Conservation (phyloP, 305 asterid species). For the Solanum hybrid region DNA sequence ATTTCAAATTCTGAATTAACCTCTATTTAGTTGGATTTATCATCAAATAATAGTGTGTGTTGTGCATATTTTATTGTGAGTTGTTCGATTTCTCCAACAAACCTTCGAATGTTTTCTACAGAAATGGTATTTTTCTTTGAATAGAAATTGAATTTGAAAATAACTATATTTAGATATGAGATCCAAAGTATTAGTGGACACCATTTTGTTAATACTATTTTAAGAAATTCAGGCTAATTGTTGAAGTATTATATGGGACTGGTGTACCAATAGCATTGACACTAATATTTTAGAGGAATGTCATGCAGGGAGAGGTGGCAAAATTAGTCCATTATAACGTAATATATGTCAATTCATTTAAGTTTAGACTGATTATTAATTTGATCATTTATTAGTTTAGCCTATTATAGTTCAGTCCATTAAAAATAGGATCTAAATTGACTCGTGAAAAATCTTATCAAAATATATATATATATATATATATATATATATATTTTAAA, state of each 20-base stretch:
- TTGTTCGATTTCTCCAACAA: not conserved
- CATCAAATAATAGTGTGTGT: not conserved
- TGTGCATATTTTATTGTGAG: not conserved
- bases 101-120: not conserved
- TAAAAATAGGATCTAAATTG: not conserved
- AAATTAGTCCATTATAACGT: not conserved
- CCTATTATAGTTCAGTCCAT: not conserved
- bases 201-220: not conserved
- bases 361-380: not conserved
- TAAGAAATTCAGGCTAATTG: not conserved
- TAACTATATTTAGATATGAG: not conserved
- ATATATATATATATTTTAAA: no score
- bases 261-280: not conserved
- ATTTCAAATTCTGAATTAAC: fast-evolving
- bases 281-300: not conserved
- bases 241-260: not conserved
- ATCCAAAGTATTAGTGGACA: not conserved
- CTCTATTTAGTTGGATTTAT: not conserved
- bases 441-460: not conserved
- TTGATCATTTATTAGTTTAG: not conserved
- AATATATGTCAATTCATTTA: not conserved
- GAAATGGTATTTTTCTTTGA: not conserved
- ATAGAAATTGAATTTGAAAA: not conserved
- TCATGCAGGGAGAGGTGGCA: not conserved
- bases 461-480: no score